A percentile compares a stretch with the other conserved stretches of the same genome.
Conservation (phyloP, 768 basidiomycete genomes). For the Mycena filopes region DNA sequence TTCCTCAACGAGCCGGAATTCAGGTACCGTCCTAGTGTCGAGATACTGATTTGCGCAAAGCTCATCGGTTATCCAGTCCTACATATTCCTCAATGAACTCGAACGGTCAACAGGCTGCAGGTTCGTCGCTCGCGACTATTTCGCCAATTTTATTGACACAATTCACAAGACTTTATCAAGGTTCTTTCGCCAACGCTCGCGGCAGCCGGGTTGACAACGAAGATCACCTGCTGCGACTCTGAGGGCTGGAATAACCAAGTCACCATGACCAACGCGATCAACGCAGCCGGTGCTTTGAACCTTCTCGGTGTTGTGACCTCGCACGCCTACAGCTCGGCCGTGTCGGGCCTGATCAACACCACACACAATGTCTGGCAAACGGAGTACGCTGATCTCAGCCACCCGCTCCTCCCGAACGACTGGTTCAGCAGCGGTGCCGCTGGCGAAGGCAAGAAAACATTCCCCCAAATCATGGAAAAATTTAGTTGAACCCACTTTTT, state of each 20-base stretch:
- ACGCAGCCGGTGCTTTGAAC: slow-evolving; percentile 7
- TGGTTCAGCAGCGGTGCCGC: slow-evolving; percentile 21
- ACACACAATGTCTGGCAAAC: slow-evolving; percentile 22
- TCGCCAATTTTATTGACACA: not conserved
- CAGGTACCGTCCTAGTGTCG: no score
- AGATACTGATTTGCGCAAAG: no score
- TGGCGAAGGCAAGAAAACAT: no score
- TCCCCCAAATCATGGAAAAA: no score
- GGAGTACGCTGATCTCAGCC: slow-evolving; percentile 28
- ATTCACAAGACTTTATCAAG: slow-evolving; percentile 22
- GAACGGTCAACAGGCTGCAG: slow-evolving; percentile 25
- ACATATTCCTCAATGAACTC: slow-evolving; percentile 28
- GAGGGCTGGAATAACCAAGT: slow-evolving; percentile 27
- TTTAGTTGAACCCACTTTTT: no score
- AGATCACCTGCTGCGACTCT: slow-evolving; percentile 27
- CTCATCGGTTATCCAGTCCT: not conserved
- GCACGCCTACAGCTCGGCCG: slow-evolving; percentile 19
- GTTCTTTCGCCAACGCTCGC: slow-evolving; percentile 19
- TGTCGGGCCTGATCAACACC: not conserved
- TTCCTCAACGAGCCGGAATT: slow-evolving; percentile 31
- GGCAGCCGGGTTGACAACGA: slow-evolving; percentile 6
- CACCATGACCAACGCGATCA: slow-evolving; percentile 27
- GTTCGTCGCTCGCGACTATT: not conserved
- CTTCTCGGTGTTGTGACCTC: slow-evolving; percentile 25
- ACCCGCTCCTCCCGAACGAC: slow-evolving; percentile 5